Evolutionary conservation across 371 early-diverging fungal species (phyloP).

Genomic region (Coemansia sp.): DNA sequence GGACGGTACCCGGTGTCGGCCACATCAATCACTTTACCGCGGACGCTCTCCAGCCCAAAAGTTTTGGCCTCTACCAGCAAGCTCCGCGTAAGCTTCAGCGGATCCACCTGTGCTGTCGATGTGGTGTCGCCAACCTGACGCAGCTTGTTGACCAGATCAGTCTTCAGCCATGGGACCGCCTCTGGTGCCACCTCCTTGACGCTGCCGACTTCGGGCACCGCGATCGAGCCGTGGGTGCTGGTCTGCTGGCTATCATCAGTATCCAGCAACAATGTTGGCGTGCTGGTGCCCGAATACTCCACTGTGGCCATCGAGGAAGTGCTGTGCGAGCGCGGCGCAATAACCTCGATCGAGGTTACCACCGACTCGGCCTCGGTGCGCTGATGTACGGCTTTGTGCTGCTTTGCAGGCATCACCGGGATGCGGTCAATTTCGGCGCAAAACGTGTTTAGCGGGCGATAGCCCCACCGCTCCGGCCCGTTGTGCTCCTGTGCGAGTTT

Average conservation of each 20-base stretch:
- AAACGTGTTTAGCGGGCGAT: slow-evolving; percentile 59
- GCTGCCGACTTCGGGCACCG: slow-evolving; percentile 31
- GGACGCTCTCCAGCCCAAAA: slow-evolving; percentile 43
- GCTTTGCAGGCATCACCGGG: slow-evolving; percentile 46
- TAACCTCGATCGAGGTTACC: slow-evolving; percentile 48
- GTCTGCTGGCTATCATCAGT: slow-evolving; percentile 17
- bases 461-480: slow-evolving; percentile 61
- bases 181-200: slow-evolving; percentile 37
- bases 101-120: slow-evolving; percentile 66
- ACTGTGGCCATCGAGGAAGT: slow-evolving; percentile 15
- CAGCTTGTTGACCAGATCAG: slow-evolving; percentile 42
- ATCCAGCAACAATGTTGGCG: slow-evolving; percentile 10
- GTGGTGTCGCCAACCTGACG: slow-evolving; percentile 55
- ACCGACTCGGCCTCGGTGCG: slow-evolving; percentile 33
- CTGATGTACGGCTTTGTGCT: slow-evolving; percentile 30
- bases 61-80: slow-evolving; percentile 55
- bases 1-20: slow-evolving; percentile 40
- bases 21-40: slow-evolving; percentile 45
- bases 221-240: slow-evolving; percentile 41
- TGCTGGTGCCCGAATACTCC: slow-evolving; percentile 13
- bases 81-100: slow-evolving; percentile 56
- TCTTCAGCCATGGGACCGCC: slow-evolving; percentile 53
- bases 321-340: slow-evolving; percentile 25
- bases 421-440: slow-evolving; percentile 51
- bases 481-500: slow-evolving; percentile 59